Evolutionary conservation across 2,329 filamentous ascomycete genomes (phyloP), one percentile per base, ranked within the genome.

Genomic region (Parafenestella ontariensis): DNA sequence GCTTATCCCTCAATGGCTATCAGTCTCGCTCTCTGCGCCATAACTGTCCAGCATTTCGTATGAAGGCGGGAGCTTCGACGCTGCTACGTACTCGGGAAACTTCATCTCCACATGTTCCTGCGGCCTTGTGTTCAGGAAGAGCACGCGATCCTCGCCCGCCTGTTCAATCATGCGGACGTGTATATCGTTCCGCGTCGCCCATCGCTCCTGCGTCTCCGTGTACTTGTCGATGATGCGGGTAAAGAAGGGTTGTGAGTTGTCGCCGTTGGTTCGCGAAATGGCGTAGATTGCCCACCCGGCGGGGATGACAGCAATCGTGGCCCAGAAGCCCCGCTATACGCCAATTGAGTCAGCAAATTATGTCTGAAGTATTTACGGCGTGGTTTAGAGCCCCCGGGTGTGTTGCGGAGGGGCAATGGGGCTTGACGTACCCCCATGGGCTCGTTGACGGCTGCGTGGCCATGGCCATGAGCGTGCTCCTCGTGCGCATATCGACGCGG

Each of bases 81-180:
- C 9, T 34, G 34, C 9, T 28, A 83, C 87, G 58, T 83, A 90
- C 87, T 90, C 87, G 29, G 84, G 86, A 65, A 83, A 86, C 69
- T 76, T 83, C 73, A 89, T 72, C 18, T 85, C 80, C 40, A 86
- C 77, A 62, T 80, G 73, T 49, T 76, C 78, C 61, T 79, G 75
- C 26, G 81, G 77, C 66, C 73, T 73, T n/a, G 70, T 63, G 59
- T 79, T 78, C 61, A 76, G 54, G 70, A 88, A 88, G 62, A 89
- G 71, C 62, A 87, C 83, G 56, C 84, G 78, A 71, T 90, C 87
- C 46, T 79, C 76, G 31, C 84, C 87, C 21, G 86, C 87, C 75
- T 85, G 83, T 77, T 89, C 85, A 59, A 88, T 76, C 61, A 84
- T 82, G 54, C 79, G 77, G 10, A 83, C 85, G 73, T 88, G 87